phyloP scores from a whole-genome alignment of 306 rosid genomes.

The Lathyrus sativus region DNA sequence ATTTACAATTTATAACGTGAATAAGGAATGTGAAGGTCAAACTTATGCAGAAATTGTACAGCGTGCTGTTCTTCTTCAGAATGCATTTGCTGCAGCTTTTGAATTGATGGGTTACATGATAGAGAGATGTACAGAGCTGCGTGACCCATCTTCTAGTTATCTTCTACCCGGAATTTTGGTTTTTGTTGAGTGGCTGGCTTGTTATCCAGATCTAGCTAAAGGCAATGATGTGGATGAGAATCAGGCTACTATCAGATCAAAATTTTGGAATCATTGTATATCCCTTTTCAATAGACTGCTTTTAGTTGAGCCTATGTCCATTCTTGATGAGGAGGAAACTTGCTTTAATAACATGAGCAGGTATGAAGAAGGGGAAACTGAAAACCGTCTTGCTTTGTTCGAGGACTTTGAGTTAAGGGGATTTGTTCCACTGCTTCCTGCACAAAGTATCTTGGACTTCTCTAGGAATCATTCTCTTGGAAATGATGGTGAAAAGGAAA shows the following conservation, averaged over 20 bases:
- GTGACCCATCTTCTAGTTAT: slow-evolving; percentile 72
- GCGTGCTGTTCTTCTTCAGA: slow-evolving; percentile 81
- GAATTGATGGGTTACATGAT: slow-evolving; percentile 72
- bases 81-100: slow-evolving; percentile 80
- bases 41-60: slow-evolving; percentile 90
- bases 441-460: slow-evolving; percentile 86
- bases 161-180: slow-evolving; percentile 80
- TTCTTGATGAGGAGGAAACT: slow-evolving; percentile 66
- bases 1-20: slow-evolving; percentile 75
- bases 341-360: slow-evolving; percentile 81
- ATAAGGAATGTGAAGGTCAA: slow-evolving; percentile 78
- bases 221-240: slow-evolving; percentile 69
- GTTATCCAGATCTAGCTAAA: slow-evolving; percentile 72
- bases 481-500: slow-evolving; percentile 72
- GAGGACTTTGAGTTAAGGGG: slow-evolving; percentile 94
- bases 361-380: slow-evolving; percentile 90
- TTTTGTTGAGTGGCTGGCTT: slow-evolving; percentile 91
- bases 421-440: slow-evolving; percentile 85
- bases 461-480: slow-evolving; percentile 77
- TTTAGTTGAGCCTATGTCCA: slow-evolving; percentile 48
- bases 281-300: slow-evolving; percentile 64
- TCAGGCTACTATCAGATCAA: slow-evolving; percentile 60
- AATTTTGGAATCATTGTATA: slow-evolving; percentile 67
- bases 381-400: slow-evolving; percentile 77
- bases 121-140: slow-evolving; percentile 69